These are phyloP conservation scores for Ogataea hybrid DNA, from an alignment of 1,139 yeast species.

Conservation along the genomic window DNA sequence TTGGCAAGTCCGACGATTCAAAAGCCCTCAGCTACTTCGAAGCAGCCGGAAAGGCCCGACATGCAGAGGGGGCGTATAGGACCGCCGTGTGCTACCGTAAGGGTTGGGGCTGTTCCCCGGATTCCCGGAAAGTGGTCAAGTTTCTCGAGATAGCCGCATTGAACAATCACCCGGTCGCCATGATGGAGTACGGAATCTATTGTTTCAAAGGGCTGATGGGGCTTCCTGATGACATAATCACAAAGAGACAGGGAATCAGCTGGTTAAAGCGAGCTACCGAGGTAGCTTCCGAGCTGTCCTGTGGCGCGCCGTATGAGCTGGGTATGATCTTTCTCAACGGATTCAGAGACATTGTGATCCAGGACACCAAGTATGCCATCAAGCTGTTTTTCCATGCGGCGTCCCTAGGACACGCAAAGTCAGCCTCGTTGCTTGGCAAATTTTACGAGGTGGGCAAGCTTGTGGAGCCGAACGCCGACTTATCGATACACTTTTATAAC, in stretches of 20 bases:
- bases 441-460: constrained; percentile 81
- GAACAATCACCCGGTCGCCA: constrained; percentile 91
- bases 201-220: constrained; percentile 88
- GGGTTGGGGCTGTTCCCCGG: constrained; percentile 90
- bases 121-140: constrained; percentile 81
- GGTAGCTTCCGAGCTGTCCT: constrained; percentile 77
- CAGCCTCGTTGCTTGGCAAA: constrained; percentile 78
- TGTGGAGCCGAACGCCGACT: constrained; percentile 77
- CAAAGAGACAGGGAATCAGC: constrained; percentile 84
- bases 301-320: constrained; percentile 91
- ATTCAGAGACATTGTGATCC: constrained; percentile 80
- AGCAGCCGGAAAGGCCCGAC: constrained; percentile 91
- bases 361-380: constrained; percentile 80
- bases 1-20: constrained; percentile 77
- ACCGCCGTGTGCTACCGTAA: constrained; percentile 91
- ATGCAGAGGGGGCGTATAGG: constrained; percentile 86
- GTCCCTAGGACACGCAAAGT: constrained; percentile 77
- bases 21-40: constrained; percentile 79
- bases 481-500: constrained; percentile 90
- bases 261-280: constrained; percentile 90
- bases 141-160: constrained; percentile 86
- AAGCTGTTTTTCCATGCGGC: constrained; percentile 89
- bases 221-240: constrained; percentile 58
- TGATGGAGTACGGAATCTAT: constrained; percentile 87
- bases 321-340: constrained; percentile 85